These are phyloP conservation scores for Beauveria scarabaeidicola DNA, from an alignment of 2,329 filamentous ascomycete species.

Conservation along the genomic window DNA sequence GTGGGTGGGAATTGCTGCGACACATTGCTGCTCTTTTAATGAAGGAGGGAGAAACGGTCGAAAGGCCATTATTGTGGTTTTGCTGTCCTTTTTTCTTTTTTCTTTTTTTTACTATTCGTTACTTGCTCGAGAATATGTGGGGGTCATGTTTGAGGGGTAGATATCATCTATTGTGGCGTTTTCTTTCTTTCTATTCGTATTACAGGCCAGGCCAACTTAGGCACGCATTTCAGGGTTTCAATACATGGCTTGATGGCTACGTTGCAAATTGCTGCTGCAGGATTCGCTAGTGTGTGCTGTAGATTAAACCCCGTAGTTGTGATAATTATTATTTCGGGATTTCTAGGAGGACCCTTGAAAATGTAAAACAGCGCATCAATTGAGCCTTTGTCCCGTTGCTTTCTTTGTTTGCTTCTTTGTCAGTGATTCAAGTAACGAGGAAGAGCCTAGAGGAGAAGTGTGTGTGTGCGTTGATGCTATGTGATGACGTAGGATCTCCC, in stretches of 20 bases:
- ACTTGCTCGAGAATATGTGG: neutral
- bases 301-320: neutral
- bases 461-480: neutral
- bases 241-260: slow-evolving; percentile 2
- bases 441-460: neutral
- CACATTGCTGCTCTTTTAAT: slow-evolving; percentile 4
- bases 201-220: neutral
- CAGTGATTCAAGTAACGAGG: neutral
- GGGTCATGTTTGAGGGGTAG: neutral
- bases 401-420: neutral
- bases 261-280: slow-evolving; percentile 2
- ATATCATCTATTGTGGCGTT: slow-evolving; percentile 10
- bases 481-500: neutral
- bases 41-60: neutral
- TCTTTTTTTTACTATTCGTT: neutral
- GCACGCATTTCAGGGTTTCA: neutral
- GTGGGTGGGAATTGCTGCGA: neutral
- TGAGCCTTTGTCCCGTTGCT: neutral
- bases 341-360: neutral
- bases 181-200: neutral
- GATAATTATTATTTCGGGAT: neutral
- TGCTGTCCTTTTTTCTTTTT: neutral
- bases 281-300: neutral
- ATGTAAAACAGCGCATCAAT: neutral
- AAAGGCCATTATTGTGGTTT: neutral